Evolutionary conservation across 768 basidiomycete species (phyloP).

Genomic region (Mrakia blollopis): DNA sequence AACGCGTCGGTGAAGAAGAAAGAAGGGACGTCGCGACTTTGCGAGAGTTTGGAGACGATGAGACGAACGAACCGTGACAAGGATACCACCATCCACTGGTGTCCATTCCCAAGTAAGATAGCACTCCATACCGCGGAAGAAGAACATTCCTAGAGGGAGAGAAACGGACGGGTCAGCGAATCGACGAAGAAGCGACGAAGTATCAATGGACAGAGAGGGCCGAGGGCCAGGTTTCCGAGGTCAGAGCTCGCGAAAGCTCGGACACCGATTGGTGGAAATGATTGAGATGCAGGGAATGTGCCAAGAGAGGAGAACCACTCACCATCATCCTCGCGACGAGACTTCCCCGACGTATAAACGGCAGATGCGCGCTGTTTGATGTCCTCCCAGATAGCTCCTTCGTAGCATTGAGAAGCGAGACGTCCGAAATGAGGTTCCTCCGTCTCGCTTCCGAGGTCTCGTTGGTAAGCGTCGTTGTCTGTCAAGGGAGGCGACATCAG

Average conservation of each 20-base stretch:
- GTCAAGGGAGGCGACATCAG: neutral
- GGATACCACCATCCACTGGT: neutral
- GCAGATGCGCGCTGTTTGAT: neutral
- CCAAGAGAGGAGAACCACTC: too few relatives aligned
- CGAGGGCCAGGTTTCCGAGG: too few relatives aligned
- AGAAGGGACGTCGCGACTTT: too few relatives aligned
- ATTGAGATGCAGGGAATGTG: neutral
- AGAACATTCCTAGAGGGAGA: neutral
- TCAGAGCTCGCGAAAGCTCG: neutral
- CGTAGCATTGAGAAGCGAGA: neutral
- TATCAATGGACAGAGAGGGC: too few relatives aligned
- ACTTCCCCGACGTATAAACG: neutral
- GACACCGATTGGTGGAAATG: neutral
- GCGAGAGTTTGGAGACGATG: too few relatives aligned
- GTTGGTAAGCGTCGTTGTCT: constrained; percentile 24
- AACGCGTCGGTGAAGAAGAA: too few relatives aligned
- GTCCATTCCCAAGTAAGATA: constrained; percentile 3
- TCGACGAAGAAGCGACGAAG: too few relatives aligned
- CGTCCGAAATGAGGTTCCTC: constrained; percentile 15
- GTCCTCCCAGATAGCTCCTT: neutral
- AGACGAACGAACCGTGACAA: neutral
- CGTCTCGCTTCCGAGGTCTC: neutral
- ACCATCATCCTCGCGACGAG: neutral
- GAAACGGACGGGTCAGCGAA: neutral
- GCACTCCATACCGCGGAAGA: neutral